Evolutionary conservation across 2,329 filamentous ascomycete species (phyloP).

Genomic region (Scleromitrula shiraiana): DNA sequence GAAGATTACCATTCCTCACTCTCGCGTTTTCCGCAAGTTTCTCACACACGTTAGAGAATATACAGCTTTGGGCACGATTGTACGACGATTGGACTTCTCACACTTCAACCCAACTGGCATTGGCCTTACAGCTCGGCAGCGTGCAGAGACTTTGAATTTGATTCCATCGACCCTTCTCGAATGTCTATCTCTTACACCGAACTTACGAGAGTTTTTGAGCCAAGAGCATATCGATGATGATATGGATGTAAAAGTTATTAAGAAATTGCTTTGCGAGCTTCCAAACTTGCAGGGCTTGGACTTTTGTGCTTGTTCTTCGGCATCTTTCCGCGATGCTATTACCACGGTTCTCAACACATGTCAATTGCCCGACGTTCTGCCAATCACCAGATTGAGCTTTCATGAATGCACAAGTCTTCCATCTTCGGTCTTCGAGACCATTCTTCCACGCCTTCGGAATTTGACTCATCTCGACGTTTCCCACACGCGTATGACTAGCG

Average conservation of each 20-base stretch:
- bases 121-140: slow-evolving; percentile 67
- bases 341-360: slow-evolving; percentile 36
- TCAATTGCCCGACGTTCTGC: slow-evolving; percentile 35
- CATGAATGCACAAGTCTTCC: slow-evolving; percentile 72
- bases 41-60: slow-evolving; percentile 60
- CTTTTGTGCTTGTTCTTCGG: slow-evolving; percentile 68
- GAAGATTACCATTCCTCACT: slow-evolving; percentile 76
- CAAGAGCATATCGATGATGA: slow-evolving; percentile 79
- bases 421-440: slow-evolving; percentile 55
- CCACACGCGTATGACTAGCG: slow-evolving; percentile 67
- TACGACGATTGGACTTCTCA: slow-evolving; percentile 74
- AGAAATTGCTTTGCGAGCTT: slow-evolving; percentile 62
- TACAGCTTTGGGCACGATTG: slow-evolving; percentile 62
- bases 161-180: slow-evolving; percentile 64
- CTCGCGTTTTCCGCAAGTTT: slow-evolving; percentile 75
- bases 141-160: slow-evolving; percentile 66
- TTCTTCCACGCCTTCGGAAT: slow-evolving; percentile 61
- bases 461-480: slow-evolving; percentile 75
- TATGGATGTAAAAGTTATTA: slow-evolving; percentile 57
- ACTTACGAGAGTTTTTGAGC: slow-evolving; percentile 68
- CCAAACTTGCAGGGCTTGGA: slow-evolving; percentile 60
- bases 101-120: slow-evolving; percentile 76
- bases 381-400: slow-evolving; percentile 61
- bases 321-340: slow-evolving; percentile 59
- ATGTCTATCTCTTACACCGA: slow-evolving; percentile 64